Conservation (phyloP, 2,329 filamentous ascomycete genomes). For the Paecilomyces dactylethromorphus region DNA sequence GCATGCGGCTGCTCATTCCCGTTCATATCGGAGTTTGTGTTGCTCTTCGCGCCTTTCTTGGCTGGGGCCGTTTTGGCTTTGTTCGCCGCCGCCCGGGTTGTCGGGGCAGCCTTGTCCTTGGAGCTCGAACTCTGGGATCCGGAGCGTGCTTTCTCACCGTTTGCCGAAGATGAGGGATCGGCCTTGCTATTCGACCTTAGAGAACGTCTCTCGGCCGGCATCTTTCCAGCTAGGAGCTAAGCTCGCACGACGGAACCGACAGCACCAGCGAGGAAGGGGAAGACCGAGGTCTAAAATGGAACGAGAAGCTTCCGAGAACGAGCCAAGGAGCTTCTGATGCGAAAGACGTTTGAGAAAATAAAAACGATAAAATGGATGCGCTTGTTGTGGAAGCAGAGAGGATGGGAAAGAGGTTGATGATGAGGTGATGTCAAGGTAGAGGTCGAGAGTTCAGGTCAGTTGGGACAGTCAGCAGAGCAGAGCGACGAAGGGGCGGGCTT, state of each 20-base stretch:
- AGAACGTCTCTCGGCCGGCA: constrained; percentile 42
- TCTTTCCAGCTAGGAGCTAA: constrained; percentile 32
- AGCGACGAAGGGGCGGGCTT: constrained; percentile 14
- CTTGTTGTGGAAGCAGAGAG: constrained; percentile 6
- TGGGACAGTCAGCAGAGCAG: constrained; percentile 18
- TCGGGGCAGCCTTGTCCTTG: constrained; percentile 39
- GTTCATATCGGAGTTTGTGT: constrained; percentile 49
- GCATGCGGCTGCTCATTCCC: constrained; percentile 64
- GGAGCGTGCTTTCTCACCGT: constrained; percentile 40
- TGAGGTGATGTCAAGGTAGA: constrained; percentile 34
- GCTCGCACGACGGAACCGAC: constrained; percentile 9
- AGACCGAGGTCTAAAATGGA: constrained; percentile 1
- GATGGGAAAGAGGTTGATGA: constrained; percentile 14
- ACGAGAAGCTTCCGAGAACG: neutral
- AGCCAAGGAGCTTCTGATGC: neutral
- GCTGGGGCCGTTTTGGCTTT: constrained; percentile 30
- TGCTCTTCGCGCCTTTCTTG: constrained; percentile 32
- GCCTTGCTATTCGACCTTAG: constrained; percentile 42
- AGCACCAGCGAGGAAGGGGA: constrained; percentile 2
- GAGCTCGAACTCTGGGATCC: constrained; percentile 37
- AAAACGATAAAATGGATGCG: constrained; percentile 12
- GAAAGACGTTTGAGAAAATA: neutral
- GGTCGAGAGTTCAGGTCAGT: neutral
- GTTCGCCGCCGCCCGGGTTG: constrained; percentile 35
- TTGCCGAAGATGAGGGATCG: constrained; percentile 40